Evolutionary conservation across 2,329 filamentous ascomycete genomes (phyloP), one percentile per base, ranked within the genome.

Genomic region (Grosmannia huntii): DNA sequence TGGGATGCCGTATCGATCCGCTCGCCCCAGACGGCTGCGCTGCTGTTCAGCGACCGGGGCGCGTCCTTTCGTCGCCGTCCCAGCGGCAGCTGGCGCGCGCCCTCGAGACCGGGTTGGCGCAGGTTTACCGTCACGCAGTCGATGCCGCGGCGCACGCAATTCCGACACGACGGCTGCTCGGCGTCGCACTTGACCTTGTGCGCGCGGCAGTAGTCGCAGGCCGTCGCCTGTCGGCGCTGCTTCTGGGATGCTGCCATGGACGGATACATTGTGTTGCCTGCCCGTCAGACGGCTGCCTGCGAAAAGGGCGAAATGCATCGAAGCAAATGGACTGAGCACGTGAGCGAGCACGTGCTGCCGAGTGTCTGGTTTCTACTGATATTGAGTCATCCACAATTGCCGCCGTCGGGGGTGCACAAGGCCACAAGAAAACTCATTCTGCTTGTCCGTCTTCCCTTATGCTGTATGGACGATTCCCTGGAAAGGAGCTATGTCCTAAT

Each of bases 111-210:
- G 1, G 59, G 57, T 16, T 55, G 54, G 5, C 59, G 50, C 25
- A 60, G 48, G 28, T 60, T 55, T 7, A 53, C 41, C 12, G 59
- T 60, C 11, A 57, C 44, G 57, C 59, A 60, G 4, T 33, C 9
- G 19, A 60, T 27, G 33, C 50, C 46, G 2, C 57, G 57, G 1
- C 51, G 44, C 9, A 27, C 21, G 36, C 59, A 60, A 33, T 60
- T 60, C 28, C 55, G 50, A 25, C 59, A 60, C n/a, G 57, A 27
- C 7, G 59, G 59, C 57, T 57, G 59, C 23, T 59, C 54, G 3
- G 54, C 38, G 49, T 60, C 59, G 44, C 59, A 60, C 21, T 60
- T 60, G 21, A 60, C 50, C 54, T 60, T 60, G 57, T 60, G 59
- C 27, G 59, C 50, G 21, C 59, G 57, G n/a, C 59, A 60, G 54